Evolutionary conservation across 129 eudicot species (phyloP).

Genomic region (Calendula officinalis): DNA sequence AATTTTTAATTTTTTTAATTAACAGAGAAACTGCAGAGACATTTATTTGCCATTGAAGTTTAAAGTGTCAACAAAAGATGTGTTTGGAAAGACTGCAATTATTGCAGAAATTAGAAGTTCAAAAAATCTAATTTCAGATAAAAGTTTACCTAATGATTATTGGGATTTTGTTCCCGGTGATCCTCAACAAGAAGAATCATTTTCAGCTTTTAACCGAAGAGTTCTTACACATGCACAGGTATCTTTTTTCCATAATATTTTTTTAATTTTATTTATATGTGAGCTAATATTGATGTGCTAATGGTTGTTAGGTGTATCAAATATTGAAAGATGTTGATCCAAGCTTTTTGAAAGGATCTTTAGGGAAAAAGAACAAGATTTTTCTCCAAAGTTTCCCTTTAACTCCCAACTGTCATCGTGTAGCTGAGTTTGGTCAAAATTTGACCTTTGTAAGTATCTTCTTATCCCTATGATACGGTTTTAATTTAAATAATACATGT

Average conservation of each 20-base stretch:
- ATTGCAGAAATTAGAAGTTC: slow-evolving; percentile 45
- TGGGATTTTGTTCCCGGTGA: slow-evolving; percentile 76
- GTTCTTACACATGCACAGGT: slow-evolving; percentile 81
- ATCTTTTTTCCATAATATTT: not conserved
- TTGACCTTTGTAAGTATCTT: slow-evolving; percentile 62
- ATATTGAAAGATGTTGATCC: slow-evolving; percentile 58
- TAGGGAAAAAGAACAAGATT: slow-evolving; percentile 48
- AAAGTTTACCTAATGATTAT: slow-evolving; percentile 51
- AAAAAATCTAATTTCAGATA: slow-evolving; percentile 9
- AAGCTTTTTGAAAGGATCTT: slow-evolving; percentile 39
- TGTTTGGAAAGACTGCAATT: slow-evolving; percentile 72
- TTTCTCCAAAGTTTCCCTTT: slow-evolving; percentile 64
- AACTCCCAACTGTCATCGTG: slow-evolving; percentile 88
- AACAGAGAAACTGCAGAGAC: slow-evolving; percentile 52
- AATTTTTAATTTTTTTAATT: not conserved
- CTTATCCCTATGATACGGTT: slow-evolving; percentile 5
- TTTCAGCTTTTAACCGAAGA: slow-evolving; percentile 42
- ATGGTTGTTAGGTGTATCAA: slow-evolving; percentile 51
- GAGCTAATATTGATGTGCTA: not conserved
- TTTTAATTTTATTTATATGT: not conserved
- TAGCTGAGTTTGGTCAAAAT: slow-evolving; percentile 79
- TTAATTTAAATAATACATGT: not conserved
- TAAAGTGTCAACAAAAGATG: slow-evolving; percentile 60
- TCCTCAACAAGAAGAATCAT: slow-evolving; percentile 42
- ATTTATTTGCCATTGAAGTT: slow-evolving; percentile 59